Percentiles rank a stretch among this genome's conserved stretches.
phyloP scores from a whole-genome alignment of 148 eudicot genomes.

The Cornus controversa region DNA sequence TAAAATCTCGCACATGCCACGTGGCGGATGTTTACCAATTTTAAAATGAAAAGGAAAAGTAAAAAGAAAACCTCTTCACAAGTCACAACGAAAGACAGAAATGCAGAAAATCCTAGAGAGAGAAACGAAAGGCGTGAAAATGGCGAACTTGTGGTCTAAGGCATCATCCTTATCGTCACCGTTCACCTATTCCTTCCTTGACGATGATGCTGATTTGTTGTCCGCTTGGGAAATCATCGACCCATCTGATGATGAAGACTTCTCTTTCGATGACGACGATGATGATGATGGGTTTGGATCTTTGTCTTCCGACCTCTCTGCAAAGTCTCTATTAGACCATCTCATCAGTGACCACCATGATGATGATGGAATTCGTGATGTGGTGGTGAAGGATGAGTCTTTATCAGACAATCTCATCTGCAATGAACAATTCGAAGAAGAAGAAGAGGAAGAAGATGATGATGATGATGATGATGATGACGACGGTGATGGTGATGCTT shows the following conservation, averaged over 20 bases:
- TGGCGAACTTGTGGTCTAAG: not conserved
- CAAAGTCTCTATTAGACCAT: not conserved
- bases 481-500: conserved; percentile 25
- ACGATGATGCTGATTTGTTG: conserved; percentile 16
- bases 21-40: too few species aligned
- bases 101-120: conserved; percentile 8
- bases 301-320: conserved; percentile 9
- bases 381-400: not conserved
- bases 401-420: too few species aligned
- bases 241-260: conserved; percentile 28
- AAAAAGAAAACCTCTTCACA: too few species aligned
- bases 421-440: not conserved
- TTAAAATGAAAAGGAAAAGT: not conserved
- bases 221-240: conserved; percentile 48
- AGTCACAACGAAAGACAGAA: not conserved
- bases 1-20: not conserved
- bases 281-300: conserved; percentile 1
- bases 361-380: not conserved
- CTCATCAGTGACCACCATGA: not conserved
- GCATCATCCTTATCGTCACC: not conserved
- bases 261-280: not conserved
- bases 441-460: not conserved
- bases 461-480: conserved; percentile 12
- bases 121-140: not conserved
- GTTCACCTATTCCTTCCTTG: not conserved